Evolutionary conservation across 108 stramenopile genomes (phyloP).

Genomic region (Asterionellopsis glacialis): DNA sequence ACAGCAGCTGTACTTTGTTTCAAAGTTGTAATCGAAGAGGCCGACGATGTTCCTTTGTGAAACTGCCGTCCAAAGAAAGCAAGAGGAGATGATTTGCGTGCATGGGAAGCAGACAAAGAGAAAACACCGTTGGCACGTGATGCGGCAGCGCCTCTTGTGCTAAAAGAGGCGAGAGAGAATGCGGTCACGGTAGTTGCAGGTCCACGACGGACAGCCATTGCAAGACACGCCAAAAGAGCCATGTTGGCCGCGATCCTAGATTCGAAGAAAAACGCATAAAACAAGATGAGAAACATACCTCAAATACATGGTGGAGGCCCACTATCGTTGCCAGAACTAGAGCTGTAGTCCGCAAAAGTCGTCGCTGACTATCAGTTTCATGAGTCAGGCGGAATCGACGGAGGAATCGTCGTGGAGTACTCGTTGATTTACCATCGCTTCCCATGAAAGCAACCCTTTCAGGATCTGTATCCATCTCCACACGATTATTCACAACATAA

Average conservation of each 20-base stretch:
- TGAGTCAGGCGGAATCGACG: too few relatives aligned
- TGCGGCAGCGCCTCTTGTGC: not conserved
- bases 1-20: not conserved
- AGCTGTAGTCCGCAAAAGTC: too few relatives aligned
- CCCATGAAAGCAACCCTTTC: too few relatives aligned
- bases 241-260: conserved; percentile 6
- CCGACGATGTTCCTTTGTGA: not conserved
- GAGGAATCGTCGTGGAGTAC: too few relatives aligned
- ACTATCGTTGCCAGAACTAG: too few relatives aligned
- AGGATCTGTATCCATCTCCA: too few relatives aligned
- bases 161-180: conserved; percentile 8
- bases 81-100: not conserved
- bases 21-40: conserved; percentile 1
- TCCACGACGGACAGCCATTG: conserved; percentile 7
- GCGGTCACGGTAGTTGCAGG: conserved; percentile 5
- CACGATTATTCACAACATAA: too few relatives aligned
- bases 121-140: not conserved
- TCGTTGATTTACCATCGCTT: too few relatives aligned
- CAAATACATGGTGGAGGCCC: too few relatives aligned
- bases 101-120: not conserved
- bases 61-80: not conserved
- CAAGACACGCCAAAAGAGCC: conserved; percentile 15
- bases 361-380: too few relatives aligned
- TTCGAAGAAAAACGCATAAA: too few relatives aligned
- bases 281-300: too few relatives aligned